Base-by-base conservation (phyloP, 768 basidiomycete genomes). In the Hygrophoropsis aurantiaca region DNA sequence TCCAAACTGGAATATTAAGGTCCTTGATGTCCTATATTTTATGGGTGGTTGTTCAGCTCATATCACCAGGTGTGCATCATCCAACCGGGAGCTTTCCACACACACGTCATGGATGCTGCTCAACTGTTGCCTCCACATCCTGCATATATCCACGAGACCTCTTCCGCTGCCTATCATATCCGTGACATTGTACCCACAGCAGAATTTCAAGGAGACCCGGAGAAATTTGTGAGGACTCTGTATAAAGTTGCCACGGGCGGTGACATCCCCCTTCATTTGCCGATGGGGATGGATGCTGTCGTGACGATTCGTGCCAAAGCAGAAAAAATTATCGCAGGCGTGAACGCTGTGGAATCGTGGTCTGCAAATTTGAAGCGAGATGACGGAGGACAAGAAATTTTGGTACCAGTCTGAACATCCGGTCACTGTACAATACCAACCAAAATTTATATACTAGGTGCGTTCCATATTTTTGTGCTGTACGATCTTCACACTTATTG, bases 1-100 rank as follows among this genome's bases (percentile, higher is more conserved):
- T 15, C 72, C 71, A 1, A 56, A 55, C 11, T 77, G 75, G 73
- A 75, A 74, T 46, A 74, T 74, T 55, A 53, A 46, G 46, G 53
- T 52, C 4, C 19, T 50, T 15, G 3, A 5, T 2, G 19, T 26
- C 10, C 27, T 19, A 24, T 15, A 5, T 11, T 23, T 10, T 13
- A 20, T 2, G n/a, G 21, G 36, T 6, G 6, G 18, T 23, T 19
- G 34, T 23, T n/a, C n/a, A 19, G 10, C 9, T 40, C 11, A 23
- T 33, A 19, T n/a, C 32, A 19, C 18, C 13, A 61, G 54, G 49
- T 61, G 32, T 54, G 54, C 37, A 55, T 56, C 26, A 30, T 60
- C 19, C 44, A 58, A 44, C 16, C 50, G 3, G 57, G 59, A 23
- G 36, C 36, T 34, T 60, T 64, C 34, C 43, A 50, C 35, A 59